These are phyloP conservation scores for Trichoderma afroharzianum DNA, from an alignment of 2,329 filamentous ascomycete species.

Conservation along the genomic window DNA sequence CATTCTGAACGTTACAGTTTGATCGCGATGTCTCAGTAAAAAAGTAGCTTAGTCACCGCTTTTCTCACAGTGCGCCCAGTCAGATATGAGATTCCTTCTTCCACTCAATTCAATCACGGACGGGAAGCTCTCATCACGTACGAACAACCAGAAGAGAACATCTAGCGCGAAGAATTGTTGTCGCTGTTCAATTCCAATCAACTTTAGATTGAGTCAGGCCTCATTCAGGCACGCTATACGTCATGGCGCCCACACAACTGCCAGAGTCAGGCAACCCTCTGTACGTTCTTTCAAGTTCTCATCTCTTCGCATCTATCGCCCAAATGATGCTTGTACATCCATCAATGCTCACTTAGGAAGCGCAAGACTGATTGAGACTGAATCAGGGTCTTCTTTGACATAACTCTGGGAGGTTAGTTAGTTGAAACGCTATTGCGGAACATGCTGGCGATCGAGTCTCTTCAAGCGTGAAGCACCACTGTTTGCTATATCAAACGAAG, in stretches of 20 bases:
- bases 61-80: neutral
- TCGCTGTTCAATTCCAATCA: neutral
- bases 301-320: neutral
- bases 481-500: neutral
- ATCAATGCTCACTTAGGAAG: neutral
- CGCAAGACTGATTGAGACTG: neutral
- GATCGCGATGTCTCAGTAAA: neutral
- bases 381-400: constrained; percentile 67
- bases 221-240: neutral
- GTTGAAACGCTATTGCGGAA: constrained; percentile 25
- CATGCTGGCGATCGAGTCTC: neutral
- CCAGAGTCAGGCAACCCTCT: constrained; percentile 47
- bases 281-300: constrained; percentile 32
- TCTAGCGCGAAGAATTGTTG: neutral
- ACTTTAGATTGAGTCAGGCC: too few relatives aligned
- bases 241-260: constrained; percentile 44
- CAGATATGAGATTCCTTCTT: neutral
- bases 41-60: neutral
- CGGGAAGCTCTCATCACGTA: neutral
- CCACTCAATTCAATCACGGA: neutral
- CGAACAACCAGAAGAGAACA: neutral
- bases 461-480: neutral
- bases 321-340: neutral
- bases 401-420: constrained; percentile 73
- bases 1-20: neutral